A percentile compares a stretch with the other conserved stretches of the same genome.
These are phyloP conservation scores for Thymus quinquecostatus DNA, from an alignment of 257 asterid species.

Conservation along the genomic window DNA sequence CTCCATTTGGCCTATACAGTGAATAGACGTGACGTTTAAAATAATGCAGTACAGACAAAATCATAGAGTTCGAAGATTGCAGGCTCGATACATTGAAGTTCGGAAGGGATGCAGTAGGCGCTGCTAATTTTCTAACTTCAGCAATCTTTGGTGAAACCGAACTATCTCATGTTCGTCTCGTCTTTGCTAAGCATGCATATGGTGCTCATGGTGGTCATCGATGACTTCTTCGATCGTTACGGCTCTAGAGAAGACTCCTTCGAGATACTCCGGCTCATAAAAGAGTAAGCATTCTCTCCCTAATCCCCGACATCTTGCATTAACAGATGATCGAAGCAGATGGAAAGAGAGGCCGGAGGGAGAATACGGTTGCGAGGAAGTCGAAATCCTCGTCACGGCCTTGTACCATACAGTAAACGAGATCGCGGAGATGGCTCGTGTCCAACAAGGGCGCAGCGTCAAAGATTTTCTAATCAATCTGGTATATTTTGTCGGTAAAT, in stretches of 20 bases:
- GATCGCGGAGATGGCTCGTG: conserved; percentile 30
- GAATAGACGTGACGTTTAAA: too few species aligned
- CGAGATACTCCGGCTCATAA: conserved; percentile 22
- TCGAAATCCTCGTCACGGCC: conserved; percentile 28
- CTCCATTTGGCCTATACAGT: too few species aligned
- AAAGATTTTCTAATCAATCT: conserved; percentile 12
- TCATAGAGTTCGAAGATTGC: conserved; percentile 22
- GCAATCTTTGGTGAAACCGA: conserved; percentile 30
- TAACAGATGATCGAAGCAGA: conserved; percentile 1
- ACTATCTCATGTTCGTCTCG: conserved; percentile 29
- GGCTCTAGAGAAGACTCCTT: conserved; percentile 35
- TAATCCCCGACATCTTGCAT: too few species aligned
- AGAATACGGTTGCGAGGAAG: conserved; percentile 21
- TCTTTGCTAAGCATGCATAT: conserved; percentile 5
- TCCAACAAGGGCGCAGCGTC: conserved; percentile 36
- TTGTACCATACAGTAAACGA: conserved; percentile 35
- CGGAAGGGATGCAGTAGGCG: conserved; percentile 10
- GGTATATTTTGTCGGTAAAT: too few species aligned
- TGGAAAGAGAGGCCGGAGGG: conserved; percentile 32
- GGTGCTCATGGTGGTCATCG: conserved; percentile 23
- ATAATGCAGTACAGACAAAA: too few species aligned
- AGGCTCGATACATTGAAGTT: conserved; percentile 25
- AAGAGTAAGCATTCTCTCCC: conserved; percentile 22
- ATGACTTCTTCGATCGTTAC: conserved; percentile 40
- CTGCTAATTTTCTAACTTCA: conserved; percentile 14